A percentile compares a stretch with the other conserved stretches of the same genome.
These are phyloP conservation scores for Salvia miltiorrhiza DNA, from an alignment of 257 asterid species.

Conservation along the genomic window DNA sequence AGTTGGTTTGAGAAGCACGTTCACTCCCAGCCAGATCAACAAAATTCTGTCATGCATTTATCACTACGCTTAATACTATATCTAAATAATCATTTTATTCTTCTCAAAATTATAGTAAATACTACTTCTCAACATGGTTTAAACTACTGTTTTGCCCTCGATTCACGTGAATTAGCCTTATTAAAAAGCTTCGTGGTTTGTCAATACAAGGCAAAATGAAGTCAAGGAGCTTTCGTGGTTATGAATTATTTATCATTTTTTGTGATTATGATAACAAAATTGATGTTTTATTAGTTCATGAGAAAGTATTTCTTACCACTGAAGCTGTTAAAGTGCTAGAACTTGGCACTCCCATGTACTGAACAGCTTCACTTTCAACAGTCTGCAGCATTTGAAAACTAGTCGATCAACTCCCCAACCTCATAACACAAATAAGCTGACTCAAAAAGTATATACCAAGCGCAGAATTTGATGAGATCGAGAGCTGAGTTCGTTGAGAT, in stretches of 20 bases:
- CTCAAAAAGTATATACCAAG: constrained; percentile 41
- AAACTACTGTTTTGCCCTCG: too few species aligned
- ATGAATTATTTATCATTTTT: too few species aligned
- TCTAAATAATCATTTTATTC: too few species aligned
- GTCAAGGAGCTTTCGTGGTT: too few species aligned
- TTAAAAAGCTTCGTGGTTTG: too few species aligned
- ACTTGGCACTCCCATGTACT: constrained; percentile 36
- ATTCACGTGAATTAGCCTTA: too few species aligned
- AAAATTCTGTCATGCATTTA: constrained; percentile 58
- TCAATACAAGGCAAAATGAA: too few species aligned
- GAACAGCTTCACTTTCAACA: constrained; percentile 71
- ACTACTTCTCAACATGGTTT: too few species aligned
- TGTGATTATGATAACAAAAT: too few species aligned
- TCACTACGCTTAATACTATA: too few species aligned
- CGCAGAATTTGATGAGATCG: constrained; percentile 94
- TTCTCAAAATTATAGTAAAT: too few species aligned
- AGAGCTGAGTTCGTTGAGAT: constrained; percentile 83
- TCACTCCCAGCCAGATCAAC: constrained; percentile 98
- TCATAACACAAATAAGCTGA: neutral
- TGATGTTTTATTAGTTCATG: too few species aligned
- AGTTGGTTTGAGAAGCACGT: constrained; percentile 80
- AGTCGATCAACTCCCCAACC: neutral
- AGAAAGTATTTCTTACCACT: constrained; percentile 73
- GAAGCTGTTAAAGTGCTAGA: constrained; percentile 70
- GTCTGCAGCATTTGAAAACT: constrained; percentile 38